phyloP scores from a whole-genome alignment of 371 early-diverging fungal species.

The Phascolomyces articulosus region DNA sequence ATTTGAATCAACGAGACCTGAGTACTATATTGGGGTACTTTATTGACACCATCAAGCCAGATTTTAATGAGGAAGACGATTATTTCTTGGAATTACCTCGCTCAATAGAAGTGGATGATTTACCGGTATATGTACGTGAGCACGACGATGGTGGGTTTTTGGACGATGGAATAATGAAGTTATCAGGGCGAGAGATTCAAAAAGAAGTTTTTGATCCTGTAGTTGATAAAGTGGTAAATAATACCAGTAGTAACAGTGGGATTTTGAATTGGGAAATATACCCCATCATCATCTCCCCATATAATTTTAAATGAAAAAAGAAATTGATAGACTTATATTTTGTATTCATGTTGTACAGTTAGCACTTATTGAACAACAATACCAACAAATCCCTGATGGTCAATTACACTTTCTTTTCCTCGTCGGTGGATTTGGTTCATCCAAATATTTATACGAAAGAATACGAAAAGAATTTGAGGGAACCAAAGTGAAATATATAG shows the following conservation, averaged over 20 bases:
- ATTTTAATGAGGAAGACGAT: no score
- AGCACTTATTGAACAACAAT: slow-evolving; percentile 38
- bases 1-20: slow-evolving; percentile 46
- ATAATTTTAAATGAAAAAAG: no score
- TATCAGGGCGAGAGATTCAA: slow-evolving; percentile 51
- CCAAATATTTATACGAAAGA: no score
- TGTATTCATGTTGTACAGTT: slow-evolving; percentile 38
- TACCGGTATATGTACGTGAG: slow-evolving; percentile 23
- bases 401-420: no score
- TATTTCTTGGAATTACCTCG: slow-evolving; percentile 53
- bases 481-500: slow-evolving; percentile 28
- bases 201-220: no score
- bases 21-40: slow-evolving; percentile 59
- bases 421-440: no score
- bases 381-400: slow-evolving; percentile 23
- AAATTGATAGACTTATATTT: no score
- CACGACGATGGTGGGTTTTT: slow-evolving; percentile 31
- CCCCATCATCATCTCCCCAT: no score
- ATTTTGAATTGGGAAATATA: slow-evolving; percentile 45
- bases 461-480: no score
- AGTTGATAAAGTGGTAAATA: no score
- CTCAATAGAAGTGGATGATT: slow-evolving; percentile 36
- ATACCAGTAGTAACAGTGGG: no score
- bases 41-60: slow-evolving; percentile 58
- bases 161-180: slow-evolving; percentile 53